These are phyloP conservation scores for Arachis stenosperma DNA, from an alignment of 306 rosid species.

Conservation along the genomic window DNA sequence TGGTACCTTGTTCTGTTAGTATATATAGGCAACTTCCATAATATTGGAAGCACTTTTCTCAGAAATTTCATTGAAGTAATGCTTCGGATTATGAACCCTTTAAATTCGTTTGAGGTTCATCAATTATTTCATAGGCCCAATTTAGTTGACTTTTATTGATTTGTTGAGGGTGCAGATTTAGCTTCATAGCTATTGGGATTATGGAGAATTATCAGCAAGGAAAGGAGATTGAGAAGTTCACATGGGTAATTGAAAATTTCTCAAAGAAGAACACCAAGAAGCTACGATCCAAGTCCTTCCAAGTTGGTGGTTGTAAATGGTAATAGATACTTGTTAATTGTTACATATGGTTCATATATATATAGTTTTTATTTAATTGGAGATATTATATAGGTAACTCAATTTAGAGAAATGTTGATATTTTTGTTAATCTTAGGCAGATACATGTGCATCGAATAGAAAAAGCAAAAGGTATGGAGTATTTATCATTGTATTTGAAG, in stretches of 20 bases:
- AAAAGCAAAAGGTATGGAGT: constrained; percentile 28
- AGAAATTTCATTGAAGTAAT: not conserved
- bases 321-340: not conserved
- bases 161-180: not conserved
- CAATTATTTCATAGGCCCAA: not conserved
- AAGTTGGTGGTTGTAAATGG: constrained; percentile 28
- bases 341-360: not conserved
- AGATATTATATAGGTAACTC: not conserved
- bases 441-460: constrained; percentile 28
- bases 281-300: constrained; percentile 26
- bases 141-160: constrained; percentile 13
- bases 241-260: constrained; percentile 31
- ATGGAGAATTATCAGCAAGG: constrained; percentile 20
- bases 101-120: constrained; percentile 7
- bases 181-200: not conserved
- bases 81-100: not conserved
- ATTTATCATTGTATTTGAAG: constrained; percentile 42
- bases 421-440: constrained; percentile 19
- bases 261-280: constrained; percentile 31
- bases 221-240: constrained; percentile 18
- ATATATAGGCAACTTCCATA: not conserved
- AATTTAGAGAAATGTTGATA: not conserved
- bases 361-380: too few relatives aligned
- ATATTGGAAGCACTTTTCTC: not conserved
- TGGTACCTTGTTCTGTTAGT: constrained; percentile 2